phyloP scores from a whole-genome alignment of 1,284 basidiomycete genomes.

The Ganoderma sinense region DNA sequence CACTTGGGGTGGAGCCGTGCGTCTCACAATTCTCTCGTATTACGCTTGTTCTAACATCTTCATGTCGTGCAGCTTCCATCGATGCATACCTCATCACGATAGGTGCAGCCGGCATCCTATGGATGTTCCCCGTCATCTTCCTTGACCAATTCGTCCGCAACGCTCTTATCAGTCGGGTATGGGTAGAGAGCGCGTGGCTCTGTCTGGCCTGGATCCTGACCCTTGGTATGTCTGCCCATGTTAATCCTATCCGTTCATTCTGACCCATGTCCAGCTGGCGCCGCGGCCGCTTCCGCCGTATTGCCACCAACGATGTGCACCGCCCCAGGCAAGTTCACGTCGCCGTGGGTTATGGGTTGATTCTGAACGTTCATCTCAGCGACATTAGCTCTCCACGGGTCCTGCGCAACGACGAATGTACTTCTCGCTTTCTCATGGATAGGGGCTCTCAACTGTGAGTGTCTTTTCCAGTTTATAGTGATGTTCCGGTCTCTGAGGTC shows the following conservation, averaged over 20 bases:
- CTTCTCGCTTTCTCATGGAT: slow-evolving; percentile 74
- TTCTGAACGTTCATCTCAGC: slow-evolving; percentile 3
- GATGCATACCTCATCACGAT: slow-evolving; percentile 69
- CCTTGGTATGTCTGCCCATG: slow-evolving; percentile 55
- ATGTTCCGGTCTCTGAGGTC: slow-evolving; percentile 6
- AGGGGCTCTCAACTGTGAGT: slow-evolving; percentile 60
- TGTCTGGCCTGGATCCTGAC: slow-evolving; percentile 64
- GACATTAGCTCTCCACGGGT: slow-evolving; percentile 32
- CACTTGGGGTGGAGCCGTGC: slow-evolving; percentile 43
- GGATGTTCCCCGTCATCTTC: slow-evolving; percentile 71
- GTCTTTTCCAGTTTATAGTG: neutral
- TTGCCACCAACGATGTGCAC: slow-evolving; percentile 45
- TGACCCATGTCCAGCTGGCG: slow-evolving; percentile 49
- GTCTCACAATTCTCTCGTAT: slow-evolving; percentile 29
- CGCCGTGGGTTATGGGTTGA: too few relatives aligned
- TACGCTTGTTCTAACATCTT: neutral
- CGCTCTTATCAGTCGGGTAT: slow-evolving; percentile 65
- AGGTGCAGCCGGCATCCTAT: slow-evolving; percentile 63
- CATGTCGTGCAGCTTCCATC: slow-evolving; percentile 49
- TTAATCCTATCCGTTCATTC: neutral
- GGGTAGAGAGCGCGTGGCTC: slow-evolving; percentile 76
- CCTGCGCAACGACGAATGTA: slow-evolving; percentile 64
- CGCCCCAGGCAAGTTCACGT: slow-evolving; percentile 18
- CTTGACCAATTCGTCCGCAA: slow-evolving; percentile 61
- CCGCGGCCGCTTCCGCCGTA: slow-evolving; percentile 51